phyloP scores from a whole-genome alignment of 257 asterid genomes.

The Fraxinus anomala region DNA sequence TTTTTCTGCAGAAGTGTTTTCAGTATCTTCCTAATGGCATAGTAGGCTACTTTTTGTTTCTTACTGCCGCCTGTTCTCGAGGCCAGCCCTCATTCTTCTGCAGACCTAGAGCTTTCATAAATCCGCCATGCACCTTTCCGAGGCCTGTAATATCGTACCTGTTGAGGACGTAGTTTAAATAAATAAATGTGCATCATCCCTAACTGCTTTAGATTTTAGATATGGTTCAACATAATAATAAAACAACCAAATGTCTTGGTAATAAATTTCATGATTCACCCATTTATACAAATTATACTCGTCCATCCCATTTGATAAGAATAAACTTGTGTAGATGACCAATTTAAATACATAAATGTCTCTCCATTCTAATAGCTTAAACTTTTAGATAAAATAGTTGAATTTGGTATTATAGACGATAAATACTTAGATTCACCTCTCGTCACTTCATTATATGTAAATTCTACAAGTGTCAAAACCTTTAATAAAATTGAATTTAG shows the following conservation, averaged over 20 bases:
- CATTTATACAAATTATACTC: too few species aligned
- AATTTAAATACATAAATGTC: too few species aligned
- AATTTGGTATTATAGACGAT: too few species aligned
- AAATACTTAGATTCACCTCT: too few species aligned
- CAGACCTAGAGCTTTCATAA: slow-evolving; percentile 54
- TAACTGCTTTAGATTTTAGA: not conserved
- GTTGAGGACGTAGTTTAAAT: not conserved
- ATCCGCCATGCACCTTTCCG: slow-evolving; percentile 59
- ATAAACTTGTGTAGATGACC: too few species aligned
- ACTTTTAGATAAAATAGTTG: not conserved
- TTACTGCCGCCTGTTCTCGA: slow-evolving; percentile 4
- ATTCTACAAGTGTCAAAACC: too few species aligned
- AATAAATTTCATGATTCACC: not conserved
- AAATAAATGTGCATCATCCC: not conserved
- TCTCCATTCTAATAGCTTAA: not conserved
- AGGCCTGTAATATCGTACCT: slow-evolving; percentile 35
- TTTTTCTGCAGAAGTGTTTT: slow-evolving; percentile 21
- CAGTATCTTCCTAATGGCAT: slow-evolving; percentile 37
- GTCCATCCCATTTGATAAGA: too few species aligned
- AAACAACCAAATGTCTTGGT: not conserved
- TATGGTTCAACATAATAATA: not conserved
- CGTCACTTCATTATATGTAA: too few species aligned
- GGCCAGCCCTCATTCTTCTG: slow-evolving; percentile 53
- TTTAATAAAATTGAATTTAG: too few species aligned
- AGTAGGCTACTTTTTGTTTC: slow-evolving; percentile 42